These are phyloP conservation scores for Oidiodendron maius DNA, from an alignment of 495 filamentous ascomycete species.

Conservation along the genomic window DNA sequence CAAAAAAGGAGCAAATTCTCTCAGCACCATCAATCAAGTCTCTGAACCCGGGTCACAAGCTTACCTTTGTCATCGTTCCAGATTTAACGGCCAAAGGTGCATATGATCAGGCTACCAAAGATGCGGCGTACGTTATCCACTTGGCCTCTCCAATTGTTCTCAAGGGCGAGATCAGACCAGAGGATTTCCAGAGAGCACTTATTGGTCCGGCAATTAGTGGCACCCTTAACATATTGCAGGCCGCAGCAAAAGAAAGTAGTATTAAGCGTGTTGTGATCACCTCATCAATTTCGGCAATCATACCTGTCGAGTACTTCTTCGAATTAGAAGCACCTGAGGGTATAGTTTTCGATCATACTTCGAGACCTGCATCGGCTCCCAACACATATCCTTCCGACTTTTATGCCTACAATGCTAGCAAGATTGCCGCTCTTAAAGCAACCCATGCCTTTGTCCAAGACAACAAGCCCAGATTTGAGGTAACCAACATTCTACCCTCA, in stretches of 20 bases:
- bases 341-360: conserved; percentile 16
- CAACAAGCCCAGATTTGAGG: conserved; percentile 36
- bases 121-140: conserved; percentile 44
- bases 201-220: conserved; percentile 32
- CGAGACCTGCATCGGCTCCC: conserved; percentile 14
- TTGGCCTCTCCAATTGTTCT: conserved; percentile 44
- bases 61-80: conserved; percentile 37
- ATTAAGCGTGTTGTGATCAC: conserved; percentile 38
- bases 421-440: conserved; percentile 31
- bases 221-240: conserved; percentile 30
- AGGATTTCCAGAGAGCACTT: conserved; percentile 17
- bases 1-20: conserved; percentile 22
- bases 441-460: conserved; percentile 35
- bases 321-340: conserved; percentile 14
- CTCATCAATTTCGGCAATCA: conserved; percentile 31
- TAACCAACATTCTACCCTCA: conserved; percentile 39
- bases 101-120: conserved; percentile 40
- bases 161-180: conserved; percentile 8
- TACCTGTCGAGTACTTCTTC: conserved; percentile 20
- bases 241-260: conserved; percentile 26
- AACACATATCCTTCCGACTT: conserved; percentile 14
- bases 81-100: conserved; percentile 37
- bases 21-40: conserved; percentile 21
- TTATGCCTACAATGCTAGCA: conserved; percentile 20
- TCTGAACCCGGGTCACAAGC: conserved; percentile 21